Conservation (phyloP, 495 filamentous ascomycete genomes). For the Jackrogersella minutella region DNA sequence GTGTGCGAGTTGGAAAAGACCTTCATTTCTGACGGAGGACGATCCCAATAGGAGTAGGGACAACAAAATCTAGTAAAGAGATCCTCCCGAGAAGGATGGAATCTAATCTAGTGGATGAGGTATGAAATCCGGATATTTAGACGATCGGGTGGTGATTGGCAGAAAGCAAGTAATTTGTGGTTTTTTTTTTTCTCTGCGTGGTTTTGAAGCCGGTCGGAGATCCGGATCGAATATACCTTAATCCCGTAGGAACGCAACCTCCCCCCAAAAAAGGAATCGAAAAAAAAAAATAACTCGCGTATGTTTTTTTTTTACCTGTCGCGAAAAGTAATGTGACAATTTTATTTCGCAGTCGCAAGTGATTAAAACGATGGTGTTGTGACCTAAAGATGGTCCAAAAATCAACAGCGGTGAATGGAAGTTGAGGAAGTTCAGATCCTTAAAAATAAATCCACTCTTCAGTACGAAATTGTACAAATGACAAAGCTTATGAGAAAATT, state of each 20-base stretch:
- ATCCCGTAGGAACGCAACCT: constrained; percentile 10
- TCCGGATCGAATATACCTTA: constrained; percentile 29
- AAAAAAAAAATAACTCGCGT: constrained; percentile 6
- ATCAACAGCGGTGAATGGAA: constrained; percentile 3
- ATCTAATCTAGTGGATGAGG: neutral
- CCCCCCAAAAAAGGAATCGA: neutral
- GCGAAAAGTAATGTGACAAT: constrained; percentile 8
- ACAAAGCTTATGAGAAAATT: constrained; percentile 30
- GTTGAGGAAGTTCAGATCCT: constrained; percentile 18
- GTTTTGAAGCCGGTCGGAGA: constrained; percentile 30
- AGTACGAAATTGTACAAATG: too few species aligned
- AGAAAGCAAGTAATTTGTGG: neutral
- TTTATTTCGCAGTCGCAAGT: constrained; percentile 4
- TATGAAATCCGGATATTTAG: constrained; percentile 3
- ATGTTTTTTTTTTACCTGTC: neutral
- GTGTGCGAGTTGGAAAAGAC: constrained; percentile 88
- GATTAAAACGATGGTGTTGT: constrained; percentile 25
- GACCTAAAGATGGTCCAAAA: neutral
- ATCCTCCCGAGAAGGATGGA: neutral
- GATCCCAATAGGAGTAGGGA: constrained; percentile 3
- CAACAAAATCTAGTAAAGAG: neutral
- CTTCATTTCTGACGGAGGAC: constrained; percentile 71
- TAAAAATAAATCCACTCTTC: constrained; percentile 22
- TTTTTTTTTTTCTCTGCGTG: constrained; percentile 1
- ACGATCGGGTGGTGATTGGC: neutral